A percentile compares a stretch with the other conserved stretches of the same genome.
Evolutionary conservation across 345 rosid genomes (phyloP).

Genomic region (Zanthoxylum bungeanum): DNA sequence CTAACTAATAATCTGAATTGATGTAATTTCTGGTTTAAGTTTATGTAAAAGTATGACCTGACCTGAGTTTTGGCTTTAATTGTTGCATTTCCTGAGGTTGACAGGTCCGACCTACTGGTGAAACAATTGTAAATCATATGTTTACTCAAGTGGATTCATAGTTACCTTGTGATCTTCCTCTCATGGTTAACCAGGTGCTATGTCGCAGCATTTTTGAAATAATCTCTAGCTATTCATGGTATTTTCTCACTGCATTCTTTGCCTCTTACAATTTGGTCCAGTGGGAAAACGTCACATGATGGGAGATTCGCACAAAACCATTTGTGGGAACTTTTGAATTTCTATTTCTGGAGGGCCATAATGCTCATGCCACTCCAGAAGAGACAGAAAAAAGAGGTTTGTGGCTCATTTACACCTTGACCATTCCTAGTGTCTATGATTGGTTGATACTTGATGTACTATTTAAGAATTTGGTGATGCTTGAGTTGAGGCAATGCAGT

Average conservation of each 20-base stretch:
- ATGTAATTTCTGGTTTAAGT: constrained; percentile 14
- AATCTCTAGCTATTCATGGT: background rate
- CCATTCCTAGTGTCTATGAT: background rate
- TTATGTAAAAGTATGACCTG: constrained; percentile 28
- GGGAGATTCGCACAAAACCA: constrained; percentile 96
- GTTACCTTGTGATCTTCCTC: constrained; percentile 95
- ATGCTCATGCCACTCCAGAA: constrained; percentile 82
- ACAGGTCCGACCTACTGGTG: constrained; percentile 98
- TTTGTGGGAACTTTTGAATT: constrained; percentile 95
- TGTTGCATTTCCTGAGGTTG: constrained; percentile 74
- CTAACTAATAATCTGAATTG: background rate
- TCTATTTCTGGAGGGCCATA: constrained; percentile 97
- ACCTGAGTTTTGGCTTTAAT: constrained; percentile 70
- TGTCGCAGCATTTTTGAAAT: background rate
- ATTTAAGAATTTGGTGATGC: constrained; percentile 27
- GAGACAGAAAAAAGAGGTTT: constrained; percentile 95
- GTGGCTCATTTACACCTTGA: constrained; percentile 18
- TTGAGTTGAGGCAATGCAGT: constrained; percentile 70
- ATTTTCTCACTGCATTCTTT: background rate
- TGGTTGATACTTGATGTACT: background rate
- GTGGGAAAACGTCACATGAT: constrained; percentile 98
- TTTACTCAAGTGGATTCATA: constrained; percentile 97
- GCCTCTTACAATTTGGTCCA: constrained; percentile 13
- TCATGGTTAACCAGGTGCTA: constrained; percentile 79
- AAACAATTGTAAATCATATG: constrained; percentile 95